Evolutionary conservation across 495 filamentous ascomycete genomes (phyloP).

Genomic region (Niebla homalea): DNA sequence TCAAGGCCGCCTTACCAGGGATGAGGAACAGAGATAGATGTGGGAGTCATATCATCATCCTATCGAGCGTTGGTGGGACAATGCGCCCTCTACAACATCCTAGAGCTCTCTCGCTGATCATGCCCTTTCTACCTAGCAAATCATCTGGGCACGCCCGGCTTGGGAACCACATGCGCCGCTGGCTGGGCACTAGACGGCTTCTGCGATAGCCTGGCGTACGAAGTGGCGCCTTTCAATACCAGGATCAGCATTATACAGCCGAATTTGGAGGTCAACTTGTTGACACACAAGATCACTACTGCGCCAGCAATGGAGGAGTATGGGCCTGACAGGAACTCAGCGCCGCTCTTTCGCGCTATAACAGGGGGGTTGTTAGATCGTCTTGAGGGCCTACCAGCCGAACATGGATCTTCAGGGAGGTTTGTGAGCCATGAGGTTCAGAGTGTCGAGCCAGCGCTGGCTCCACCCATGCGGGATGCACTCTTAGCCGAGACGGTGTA

Average conservation of each 20-base stretch:
- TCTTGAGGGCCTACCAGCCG: conserved; percentile 22
- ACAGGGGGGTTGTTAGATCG: conserved; percentile 57
- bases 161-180: conserved; percentile 80
- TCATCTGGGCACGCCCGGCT: conserved; percentile 82
- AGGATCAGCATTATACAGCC: conserved; percentile 92
- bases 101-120: not conserved
- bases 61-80: conserved; percentile 65
- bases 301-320: conserved; percentile 66
- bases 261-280: conserved; percentile 65
- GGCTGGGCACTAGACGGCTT: conserved; percentile 97
- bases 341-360: conserved; percentile 68
- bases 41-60: conserved; percentile 76
- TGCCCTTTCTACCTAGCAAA: conserved; percentile 35
- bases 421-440: conserved; percentile 37
- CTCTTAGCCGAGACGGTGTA: conserved; percentile 82
- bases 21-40: conserved; percentile 48
- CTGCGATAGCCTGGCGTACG: conserved; percentile 83
- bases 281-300: conserved; percentile 75
- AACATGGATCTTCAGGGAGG: conserved; percentile 22
- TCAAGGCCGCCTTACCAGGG: conserved; percentile 73
- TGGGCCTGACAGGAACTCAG: conserved; percentile 57
- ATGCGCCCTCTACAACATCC: not conserved
- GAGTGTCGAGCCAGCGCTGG: conserved; percentile 58
- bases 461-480: conserved; percentile 47
- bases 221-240: conserved; percentile 94